Evolutionary conservation across 176 grass and related monocot species (phyloP).

Genomic region (Metroxylon sagu): DNA sequence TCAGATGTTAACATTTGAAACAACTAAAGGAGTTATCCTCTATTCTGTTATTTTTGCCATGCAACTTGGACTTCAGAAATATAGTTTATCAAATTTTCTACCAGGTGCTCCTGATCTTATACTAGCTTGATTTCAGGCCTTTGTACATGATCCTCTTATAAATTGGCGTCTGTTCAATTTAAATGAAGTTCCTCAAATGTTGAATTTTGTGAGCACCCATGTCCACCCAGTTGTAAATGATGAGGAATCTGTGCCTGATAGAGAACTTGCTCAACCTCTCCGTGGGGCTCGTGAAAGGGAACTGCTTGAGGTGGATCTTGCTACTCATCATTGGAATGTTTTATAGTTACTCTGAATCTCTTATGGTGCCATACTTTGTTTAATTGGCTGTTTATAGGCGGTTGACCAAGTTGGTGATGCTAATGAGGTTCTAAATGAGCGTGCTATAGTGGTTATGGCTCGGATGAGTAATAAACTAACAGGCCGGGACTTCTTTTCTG

Average conservation of each 20-base stretch:
- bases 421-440: slow-evolving; percentile 95
- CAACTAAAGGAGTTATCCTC: too few species aligned
- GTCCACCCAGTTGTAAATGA: slow-evolving; percentile 57
- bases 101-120: neutral
- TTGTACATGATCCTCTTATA: slow-evolving; percentile 95
- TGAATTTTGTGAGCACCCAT: slow-evolving; percentile 59
- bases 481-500: slow-evolving; percentile 80
- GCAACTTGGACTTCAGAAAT: too few species aligned
- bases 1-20: too few species aligned
- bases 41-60: too few species aligned
- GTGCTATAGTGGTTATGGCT: slow-evolving; percentile 89
- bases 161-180: slow-evolving; percentile 99
- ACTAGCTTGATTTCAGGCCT: slow-evolving; percentile 54
- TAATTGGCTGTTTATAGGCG: slow-evolving; percentile 33
- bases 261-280: slow-evolving; percentile 64
- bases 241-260: slow-evolving; percentile 52
- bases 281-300: slow-evolving; percentile 81
- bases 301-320: slow-evolving; percentile 62
- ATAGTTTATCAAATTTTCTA: too few species aligned
- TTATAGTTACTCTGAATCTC: too few species aligned
- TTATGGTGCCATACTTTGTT: too few species aligned
- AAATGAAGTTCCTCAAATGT: slow-evolving; percentile 96
- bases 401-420: slow-evolving; percentile 96
- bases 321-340: neutral
- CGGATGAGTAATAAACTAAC: slow-evolving; percentile 96